A percentile compares a stretch with the other conserved stretches of the same genome.
phyloP scores from a whole-genome alignment of 2,329 filamentous ascomycete species.

The Colletotrichum sp. region DNA sequence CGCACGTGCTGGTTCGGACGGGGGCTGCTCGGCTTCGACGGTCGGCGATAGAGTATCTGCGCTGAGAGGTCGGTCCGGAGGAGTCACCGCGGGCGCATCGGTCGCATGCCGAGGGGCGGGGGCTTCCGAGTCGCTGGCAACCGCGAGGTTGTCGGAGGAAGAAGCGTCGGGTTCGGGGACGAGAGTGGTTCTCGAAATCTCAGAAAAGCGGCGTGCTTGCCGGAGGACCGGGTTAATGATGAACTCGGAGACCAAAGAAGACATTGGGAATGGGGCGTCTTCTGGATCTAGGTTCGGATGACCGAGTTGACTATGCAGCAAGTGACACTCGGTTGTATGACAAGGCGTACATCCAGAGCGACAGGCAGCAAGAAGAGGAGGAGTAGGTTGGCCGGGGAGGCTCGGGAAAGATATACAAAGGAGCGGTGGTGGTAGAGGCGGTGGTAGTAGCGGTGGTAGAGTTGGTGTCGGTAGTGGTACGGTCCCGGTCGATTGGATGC shows the following conservation, averaged over 20 bases:
- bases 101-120: slow-evolving; percentile 24
- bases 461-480: slow-evolving; percentile 7
- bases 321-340: background rate
- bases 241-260: slow-evolving; percentile 68
- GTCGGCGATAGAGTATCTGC: slow-evolving; percentile 37
- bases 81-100: slow-evolving; percentile 26
- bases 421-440: background rate
- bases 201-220: slow-evolving; percentile 68
- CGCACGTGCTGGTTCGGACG: slow-evolving; percentile 16
- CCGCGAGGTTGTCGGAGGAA: slow-evolving; percentile 24
- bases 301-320: slow-evolving; percentile 3
- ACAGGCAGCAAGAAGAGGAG: background rate
- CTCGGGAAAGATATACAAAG: slow-evolving; percentile 9
- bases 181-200: slow-evolving; percentile 47
- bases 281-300: background rate
- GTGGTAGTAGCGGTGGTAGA: background rate
- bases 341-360: slow-evolving; percentile 13
- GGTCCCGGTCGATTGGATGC: slow-evolving; percentile 20
- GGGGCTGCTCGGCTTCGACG: slow-evolving; percentile 6
- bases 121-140: slow-evolving; percentile 29
- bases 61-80: slow-evolving; percentile 33
- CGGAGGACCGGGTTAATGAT: slow-evolving; percentile 70
- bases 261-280: slow-evolving; percentile 48
- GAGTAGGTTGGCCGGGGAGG: background rate
- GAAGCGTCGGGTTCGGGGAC: slow-evolving; percentile 36